phyloP scores from a whole-genome alignment of 805 yeast genomes.

The Wickerhamiella sergipiensis region DNA sequence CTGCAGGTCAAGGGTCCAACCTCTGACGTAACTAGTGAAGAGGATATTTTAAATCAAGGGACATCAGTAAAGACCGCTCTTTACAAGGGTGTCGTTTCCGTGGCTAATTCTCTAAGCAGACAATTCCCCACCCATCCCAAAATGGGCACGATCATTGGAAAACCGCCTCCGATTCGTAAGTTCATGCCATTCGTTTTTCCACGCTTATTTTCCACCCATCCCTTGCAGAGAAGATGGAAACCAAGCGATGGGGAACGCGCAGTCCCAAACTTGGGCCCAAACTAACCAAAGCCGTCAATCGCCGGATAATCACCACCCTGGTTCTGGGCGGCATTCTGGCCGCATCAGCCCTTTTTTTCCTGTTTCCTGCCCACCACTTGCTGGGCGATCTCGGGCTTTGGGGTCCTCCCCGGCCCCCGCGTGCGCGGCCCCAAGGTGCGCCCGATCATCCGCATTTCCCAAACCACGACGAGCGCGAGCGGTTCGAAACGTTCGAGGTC shows the following conservation, averaged over 20 bases:
- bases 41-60: neutral
- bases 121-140: no score
- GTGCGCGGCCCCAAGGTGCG: neutral
- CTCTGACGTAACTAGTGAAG: neutral
- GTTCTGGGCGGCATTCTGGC: neutral
- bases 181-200: no score
- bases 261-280: neutral
- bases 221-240: no score
- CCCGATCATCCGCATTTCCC: neutral
- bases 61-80: neutral
- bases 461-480: neutral
- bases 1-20: neutral
- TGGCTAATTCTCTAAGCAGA: no score
- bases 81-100: neutral
- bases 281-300: neutral
- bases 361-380: neutral
- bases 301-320: neutral
- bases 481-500: conserved; percentile 4
- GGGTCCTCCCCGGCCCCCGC: neutral
- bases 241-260: no score
- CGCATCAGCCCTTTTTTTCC: neutral
- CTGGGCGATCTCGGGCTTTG: neutral
- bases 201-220: no score
- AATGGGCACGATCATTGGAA: neutral
- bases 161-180: neutral